Evolutionary conservation across 75 land plant genomes (phyloP).

Genomic region (Pseudotsuga menziesii): DNA sequence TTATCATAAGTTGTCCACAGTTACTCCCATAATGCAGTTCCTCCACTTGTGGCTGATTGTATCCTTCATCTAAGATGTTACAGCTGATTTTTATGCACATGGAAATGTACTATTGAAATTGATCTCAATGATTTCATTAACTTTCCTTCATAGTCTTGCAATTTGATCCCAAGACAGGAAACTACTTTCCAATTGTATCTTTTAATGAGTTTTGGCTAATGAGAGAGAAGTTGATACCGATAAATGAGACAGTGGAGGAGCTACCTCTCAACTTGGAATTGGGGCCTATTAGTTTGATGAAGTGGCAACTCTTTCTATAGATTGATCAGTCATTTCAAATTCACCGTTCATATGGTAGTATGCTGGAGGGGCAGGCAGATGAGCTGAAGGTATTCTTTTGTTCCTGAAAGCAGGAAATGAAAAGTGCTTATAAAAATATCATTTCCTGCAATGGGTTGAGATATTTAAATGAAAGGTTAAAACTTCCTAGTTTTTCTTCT

Average conservation of each 20-base stretch:
- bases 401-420: background rate
- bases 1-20: too few species aligned
- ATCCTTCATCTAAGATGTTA: slow-evolving; percentile 33
- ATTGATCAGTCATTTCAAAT: slow-evolving; percentile 96
- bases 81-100: background rate
- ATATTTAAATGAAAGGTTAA: background rate
- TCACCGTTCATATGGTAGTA: slow-evolving; percentile 93
- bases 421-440: background rate
- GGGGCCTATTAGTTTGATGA: slow-evolving; percentile 83
- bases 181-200: slow-evolving; percentile 85
- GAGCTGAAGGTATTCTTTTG: slow-evolving; percentile 76
- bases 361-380: slow-evolving; percentile 98
- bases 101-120: background rate
- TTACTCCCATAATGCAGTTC: slow-evolving; percentile 55
- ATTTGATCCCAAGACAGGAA: slow-evolving; percentile 53
- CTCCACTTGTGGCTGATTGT: slow-evolving; percentile 80
- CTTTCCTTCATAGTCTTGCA: slow-evolving; percentile 47
- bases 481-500: background rate
- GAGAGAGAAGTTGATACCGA: slow-evolving; percentile 76
- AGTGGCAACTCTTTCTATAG: slow-evolving; percentile 93
- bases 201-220: slow-evolving; percentile 97
- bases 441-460: background rate
- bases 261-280: slow-evolving; percentile 73
- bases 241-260: slow-evolving; percentile 80
- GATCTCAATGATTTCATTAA: slow-evolving; percentile 22